Evolutionary conservation across 495 filamentous ascomycete genomes (phyloP).

Genomic region (Daldinia grandis): DNA sequence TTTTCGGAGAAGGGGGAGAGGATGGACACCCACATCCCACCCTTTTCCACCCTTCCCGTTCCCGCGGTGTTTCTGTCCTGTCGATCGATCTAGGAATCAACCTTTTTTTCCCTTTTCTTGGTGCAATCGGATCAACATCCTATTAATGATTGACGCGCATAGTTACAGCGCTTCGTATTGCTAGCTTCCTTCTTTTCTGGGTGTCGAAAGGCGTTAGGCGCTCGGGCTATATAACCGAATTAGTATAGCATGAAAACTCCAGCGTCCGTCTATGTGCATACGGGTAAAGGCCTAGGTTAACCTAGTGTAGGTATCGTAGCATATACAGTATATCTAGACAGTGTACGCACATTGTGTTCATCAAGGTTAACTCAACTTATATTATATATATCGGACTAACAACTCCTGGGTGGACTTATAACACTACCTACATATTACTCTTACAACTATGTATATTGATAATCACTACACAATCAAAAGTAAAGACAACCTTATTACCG

Average conservation of each 20-base stretch:
- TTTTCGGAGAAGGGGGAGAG: conserved; percentile 12
- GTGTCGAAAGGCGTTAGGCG: not conserved
- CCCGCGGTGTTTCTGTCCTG: not conserved
- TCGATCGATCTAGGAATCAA: conserved; percentile 35
- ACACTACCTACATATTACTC: not conserved
- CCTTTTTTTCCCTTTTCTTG: not conserved
- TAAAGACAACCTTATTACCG: too few relatives aligned
- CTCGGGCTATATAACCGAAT: not conserved
- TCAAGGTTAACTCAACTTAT: not conserved
- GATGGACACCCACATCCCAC: conserved; percentile 2
- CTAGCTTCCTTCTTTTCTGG: conserved; percentile 11
- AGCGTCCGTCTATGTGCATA: too few relatives aligned
- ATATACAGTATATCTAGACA: conserved; percentile 1
- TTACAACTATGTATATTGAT: too few relatives aligned
- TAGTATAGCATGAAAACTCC: too few relatives aligned
- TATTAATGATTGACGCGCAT: conserved; percentile 7
- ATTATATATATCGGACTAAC: not conserved
- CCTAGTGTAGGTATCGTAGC: too few relatives aligned
- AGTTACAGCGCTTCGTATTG: conserved; percentile 8
- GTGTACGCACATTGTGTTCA: conserved; percentile 7
- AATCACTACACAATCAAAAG: too few relatives aligned
- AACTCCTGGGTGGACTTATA: not conserved
- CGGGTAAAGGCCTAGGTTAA: too few relatives aligned
- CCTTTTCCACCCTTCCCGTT: not conserved
- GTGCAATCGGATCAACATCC: not conserved